phyloP scores from a whole-genome alignment of 768 basidiomycete species.

The Sistotremastrum niveocremeum region DNA sequence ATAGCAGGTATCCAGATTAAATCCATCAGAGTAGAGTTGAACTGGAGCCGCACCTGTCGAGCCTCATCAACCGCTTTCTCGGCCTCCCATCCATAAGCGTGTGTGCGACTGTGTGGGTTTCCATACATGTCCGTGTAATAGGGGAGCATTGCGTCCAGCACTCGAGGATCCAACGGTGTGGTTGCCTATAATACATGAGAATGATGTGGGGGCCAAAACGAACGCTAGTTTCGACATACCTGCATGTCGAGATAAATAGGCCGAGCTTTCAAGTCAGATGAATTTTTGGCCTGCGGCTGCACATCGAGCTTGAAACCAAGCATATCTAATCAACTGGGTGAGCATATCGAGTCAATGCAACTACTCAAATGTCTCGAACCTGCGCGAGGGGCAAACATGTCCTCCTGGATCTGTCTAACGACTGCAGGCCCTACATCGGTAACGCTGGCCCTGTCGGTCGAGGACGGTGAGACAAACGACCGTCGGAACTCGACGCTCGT shows the following conservation, averaged over 20 bases:
- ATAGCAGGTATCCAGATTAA: conserved; percentile 1
- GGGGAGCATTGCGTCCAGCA: conserved; percentile 93
- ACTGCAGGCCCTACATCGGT: conserved; percentile 60
- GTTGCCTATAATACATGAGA: conserved; percentile 52
- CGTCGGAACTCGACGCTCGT: conserved; percentile 23
- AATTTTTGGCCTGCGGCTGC: conserved; percentile 39
- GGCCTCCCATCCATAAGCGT: conserved; percentile 99
- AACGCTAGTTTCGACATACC: conserved; percentile 27
- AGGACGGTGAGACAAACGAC: conserved; percentile 68
- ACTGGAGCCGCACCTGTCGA: conserved; percentile 46
- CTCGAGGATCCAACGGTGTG: conserved; percentile 93
- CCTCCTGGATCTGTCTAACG: conserved; percentile 37
- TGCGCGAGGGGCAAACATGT: conserved; percentile 56
- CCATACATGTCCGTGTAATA: conserved; percentile 92
- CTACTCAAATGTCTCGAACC: conserved; percentile 27
- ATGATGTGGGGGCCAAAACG: neutral
- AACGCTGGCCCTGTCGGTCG: conserved; percentile 69
- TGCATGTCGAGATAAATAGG: conserved; percentile 99
- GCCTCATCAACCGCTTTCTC: conserved; percentile 90
- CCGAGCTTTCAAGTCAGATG: conserved; percentile 46
- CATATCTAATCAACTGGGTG: conserved; percentile 46
- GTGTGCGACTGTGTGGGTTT: conserved; percentile 95
- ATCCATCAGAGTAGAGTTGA: neutral
- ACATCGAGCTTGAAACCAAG: conserved; percentile 73
- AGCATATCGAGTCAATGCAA: neutral